Evolutionary conservation across 192 early-diverging fungal species (phyloP).

Genomic region (Dimargaris verticillata): DNA sequence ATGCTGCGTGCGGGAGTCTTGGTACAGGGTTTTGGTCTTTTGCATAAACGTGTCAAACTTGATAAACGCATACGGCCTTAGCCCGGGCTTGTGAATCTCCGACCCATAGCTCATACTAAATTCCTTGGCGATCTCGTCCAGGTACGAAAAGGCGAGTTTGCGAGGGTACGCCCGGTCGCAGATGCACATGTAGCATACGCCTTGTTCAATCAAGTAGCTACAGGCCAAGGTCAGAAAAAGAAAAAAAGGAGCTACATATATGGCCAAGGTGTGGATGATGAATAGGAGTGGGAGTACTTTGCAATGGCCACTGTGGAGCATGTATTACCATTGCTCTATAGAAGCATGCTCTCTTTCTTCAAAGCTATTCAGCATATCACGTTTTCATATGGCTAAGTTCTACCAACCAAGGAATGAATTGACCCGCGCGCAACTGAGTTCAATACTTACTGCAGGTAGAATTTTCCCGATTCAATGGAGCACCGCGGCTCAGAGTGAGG

Average conservation of each 20-base stretch:
- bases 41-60: conserved; percentile 98
- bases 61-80: conserved; percentile 92
- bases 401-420: no score
- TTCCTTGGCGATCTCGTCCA: conserved; percentile 89
- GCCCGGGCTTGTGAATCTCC: conserved; percentile 63
- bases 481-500: conserved; percentile 75
- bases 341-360: no score
- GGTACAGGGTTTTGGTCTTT: conserved; percentile 91
- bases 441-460: conserved; percentile 67
- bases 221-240: no score
- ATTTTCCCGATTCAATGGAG: conserved; percentile 84
- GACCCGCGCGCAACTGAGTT: no score
- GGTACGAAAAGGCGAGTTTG: conserved; percentile 83
- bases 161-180: conserved; percentile 85
- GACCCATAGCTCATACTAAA: conserved; percentile 85
- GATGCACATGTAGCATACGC: conserved; percentile 87
- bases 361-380: no score
- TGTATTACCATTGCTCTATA: no score
- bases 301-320: no score
- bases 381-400: no score
- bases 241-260: no score
- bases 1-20: conserved; percentile 81
- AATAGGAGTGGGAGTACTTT: no score
- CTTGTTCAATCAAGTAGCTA: conserved; percentile 86
- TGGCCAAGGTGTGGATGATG: no score